A percentile compares a stretch with the other conserved stretches of the same genome.
Evolutionary conservation across 148 eudicot genomes (phyloP).

Genomic region (Rhododendron ovatum): DNA sequence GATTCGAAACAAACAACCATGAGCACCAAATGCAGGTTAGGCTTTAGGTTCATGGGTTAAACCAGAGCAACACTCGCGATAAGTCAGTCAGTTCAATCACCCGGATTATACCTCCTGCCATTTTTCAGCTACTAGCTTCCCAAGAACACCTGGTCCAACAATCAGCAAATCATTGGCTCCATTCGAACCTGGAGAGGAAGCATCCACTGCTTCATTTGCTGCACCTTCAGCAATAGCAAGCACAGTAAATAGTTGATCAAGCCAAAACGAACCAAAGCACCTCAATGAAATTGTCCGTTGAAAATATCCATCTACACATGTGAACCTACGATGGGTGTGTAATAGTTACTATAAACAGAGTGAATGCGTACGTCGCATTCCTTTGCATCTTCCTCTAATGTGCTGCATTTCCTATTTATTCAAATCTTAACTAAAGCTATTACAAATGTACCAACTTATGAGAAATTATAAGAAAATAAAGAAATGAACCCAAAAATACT

Average conservation of each 20-base stretch:
- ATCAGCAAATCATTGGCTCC: constrained; percentile 65
- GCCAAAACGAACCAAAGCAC: not conserved
- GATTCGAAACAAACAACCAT: not conserved
- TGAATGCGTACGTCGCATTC: not conserved
- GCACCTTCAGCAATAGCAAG: constrained; percentile 24
- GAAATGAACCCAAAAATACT: not conserved
- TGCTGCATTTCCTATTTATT: not conserved
- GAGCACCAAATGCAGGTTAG: not conserved
- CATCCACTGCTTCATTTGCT: constrained; percentile 26
- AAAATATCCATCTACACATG: not conserved
- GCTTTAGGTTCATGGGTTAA: not conserved
- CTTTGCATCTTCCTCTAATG: not conserved
- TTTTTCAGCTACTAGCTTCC: constrained; percentile 69
- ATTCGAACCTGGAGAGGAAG: constrained; percentile 26
- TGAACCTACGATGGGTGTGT: not conserved
- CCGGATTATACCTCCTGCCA: constrained; percentile 56
- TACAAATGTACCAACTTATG: not conserved
- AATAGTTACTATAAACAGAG: not conserved
- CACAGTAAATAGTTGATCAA: not conserved
- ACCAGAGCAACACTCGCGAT: not conserved
- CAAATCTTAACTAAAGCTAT: not conserved
- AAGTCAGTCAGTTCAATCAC: not conserved
- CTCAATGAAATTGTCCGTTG: not conserved
- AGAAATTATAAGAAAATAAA: not conserved
- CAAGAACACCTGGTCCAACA: constrained; percentile 90